A percentile compares a stretch with the other conserved stretches of the same genome.
These are phyloP conservation scores for Hypoxylon sp. DNA, from an alignment of 2,329 filamentous ascomycete species.

Conservation along the genomic window DNA sequence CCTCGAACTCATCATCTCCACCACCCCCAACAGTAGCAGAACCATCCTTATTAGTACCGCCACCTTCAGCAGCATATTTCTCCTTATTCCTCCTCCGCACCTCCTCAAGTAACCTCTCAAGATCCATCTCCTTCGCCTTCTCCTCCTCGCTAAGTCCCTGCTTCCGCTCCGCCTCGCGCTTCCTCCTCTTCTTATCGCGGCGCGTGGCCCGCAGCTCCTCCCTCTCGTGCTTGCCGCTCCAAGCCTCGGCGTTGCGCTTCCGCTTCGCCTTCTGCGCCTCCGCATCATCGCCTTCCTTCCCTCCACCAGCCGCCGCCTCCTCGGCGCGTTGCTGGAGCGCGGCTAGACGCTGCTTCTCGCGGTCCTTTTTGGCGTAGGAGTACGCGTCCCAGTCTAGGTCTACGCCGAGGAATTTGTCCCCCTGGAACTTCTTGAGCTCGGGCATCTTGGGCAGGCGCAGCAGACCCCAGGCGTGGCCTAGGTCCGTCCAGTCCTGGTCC, in stretches of 20 bases:
- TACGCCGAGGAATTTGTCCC: conserved; percentile 74
- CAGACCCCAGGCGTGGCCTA: conserved; percentile 88
- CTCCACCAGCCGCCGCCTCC: conserved; percentile 43
- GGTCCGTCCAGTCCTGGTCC: conserved; percentile 87
- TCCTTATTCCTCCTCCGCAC: conserved; percentile 72
- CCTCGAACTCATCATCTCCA: conserved; percentile 69
- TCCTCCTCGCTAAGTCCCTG: conserved; percentile 80
- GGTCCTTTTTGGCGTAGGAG: conserved; percentile 78
- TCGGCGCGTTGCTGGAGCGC: conserved; percentile 66
- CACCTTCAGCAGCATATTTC: conserved; percentile 57
- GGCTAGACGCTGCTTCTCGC: conserved; percentile 75
- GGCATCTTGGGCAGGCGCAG: conserved; percentile 94
- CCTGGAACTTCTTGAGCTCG: conserved; percentile 81
- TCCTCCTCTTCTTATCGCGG: conserved; percentile 75
- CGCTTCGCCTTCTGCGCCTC: conserved; percentile 64
- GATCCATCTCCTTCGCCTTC: conserved; percentile 72
- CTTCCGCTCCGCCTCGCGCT: conserved; percentile 73
- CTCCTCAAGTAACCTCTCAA: conserved; percentile 74
- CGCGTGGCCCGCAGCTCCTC: conserved; percentile 74
- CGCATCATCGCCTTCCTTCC: conserved; percentile 54
- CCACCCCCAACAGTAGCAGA: conserved; percentile 41
- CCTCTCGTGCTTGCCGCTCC: conserved; percentile 79
- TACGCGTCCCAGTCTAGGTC: conserved; percentile 78
- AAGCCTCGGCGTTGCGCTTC: conserved; percentile 77
- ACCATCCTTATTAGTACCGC: conserved; percentile 40